Evolutionary conservation across 371 early-diverging fungal genomes (phyloP).

Genomic region (Syncephalastrum racemosum): DNA sequence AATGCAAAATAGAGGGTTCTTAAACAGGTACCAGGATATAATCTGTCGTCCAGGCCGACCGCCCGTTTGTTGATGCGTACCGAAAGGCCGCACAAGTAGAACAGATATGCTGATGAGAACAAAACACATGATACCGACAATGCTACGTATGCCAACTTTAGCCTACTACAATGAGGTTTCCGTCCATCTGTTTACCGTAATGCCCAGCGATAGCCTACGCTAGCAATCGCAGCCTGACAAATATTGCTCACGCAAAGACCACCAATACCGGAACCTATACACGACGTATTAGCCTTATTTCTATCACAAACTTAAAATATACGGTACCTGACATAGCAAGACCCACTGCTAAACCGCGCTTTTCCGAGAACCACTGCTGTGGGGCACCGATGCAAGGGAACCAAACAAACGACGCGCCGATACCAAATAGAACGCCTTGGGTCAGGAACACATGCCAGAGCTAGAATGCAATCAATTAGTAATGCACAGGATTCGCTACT

Average conservation of each 20-base stretch:
- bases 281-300: too few species aligned
- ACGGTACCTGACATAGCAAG: conserved; percentile 50
- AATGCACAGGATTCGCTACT: not conserved
- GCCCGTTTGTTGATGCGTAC: conserved; percentile 36
- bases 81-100: conserved; percentile 18
- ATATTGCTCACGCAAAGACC: conserved; percentile 65
- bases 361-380: conserved; percentile 68
- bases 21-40: conserved; percentile 33
- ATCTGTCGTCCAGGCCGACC: conserved; percentile 31
- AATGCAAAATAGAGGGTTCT: conserved; percentile 27
- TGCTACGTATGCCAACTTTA: conserved; percentile 6
- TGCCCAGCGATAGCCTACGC: conserved; percentile 63
- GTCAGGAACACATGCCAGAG: conserved; percentile 71
- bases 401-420: conserved; percentile 68
- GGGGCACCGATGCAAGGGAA: conserved; percentile 69
- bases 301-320: too few species aligned
- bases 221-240: conserved; percentile 47
- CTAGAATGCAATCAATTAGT: not conserved
- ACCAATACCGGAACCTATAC: conserved; percentile 60
- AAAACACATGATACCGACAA: conserved; percentile 45
- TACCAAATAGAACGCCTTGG: conserved; percentile 70
- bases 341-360: conserved; percentile 73
- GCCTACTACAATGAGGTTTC: conserved; percentile 2
- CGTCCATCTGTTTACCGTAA: conserved; percentile 28
- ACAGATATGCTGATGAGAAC: conserved; percentile 20